Base-by-base conservation (phyloP, 306 rosid species). In the Glycine latifolia region DNA sequence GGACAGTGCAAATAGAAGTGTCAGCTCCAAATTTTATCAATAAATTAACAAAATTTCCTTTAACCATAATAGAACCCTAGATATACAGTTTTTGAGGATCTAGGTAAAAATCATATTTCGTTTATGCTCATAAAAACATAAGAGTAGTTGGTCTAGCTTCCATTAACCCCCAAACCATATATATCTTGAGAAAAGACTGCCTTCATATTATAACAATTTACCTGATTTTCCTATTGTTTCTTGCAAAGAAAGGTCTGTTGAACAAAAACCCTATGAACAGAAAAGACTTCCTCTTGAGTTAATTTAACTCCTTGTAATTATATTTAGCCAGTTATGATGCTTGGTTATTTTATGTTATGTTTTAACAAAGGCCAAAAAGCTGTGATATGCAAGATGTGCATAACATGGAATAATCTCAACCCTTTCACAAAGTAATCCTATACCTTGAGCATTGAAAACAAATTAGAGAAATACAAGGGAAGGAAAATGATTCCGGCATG, bases 21-120 rank as follows among this genome's bases (percentile, higher is more conserved):
- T 14, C 35, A 14, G 54, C 20, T 55, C 4, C 0, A 9, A 0
- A 13, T 58, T 43, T 54, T 72, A 35, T 52, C 61, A 26, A 5
- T 10, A 54, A 39, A 52, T 11, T 65, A 6, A 14, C 2, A 0
- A 47, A 26, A 46, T 39, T 44, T 61, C 33, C 48, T 31, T 5
- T 33, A 2, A 76, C 31, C 79, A 16, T 44, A 7, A 8, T 6
- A 74, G 15, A 75, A 46, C 26, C 70, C 70, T 75, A 60, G 56
- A 60, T 61, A 26, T 37, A 26, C 15, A 55, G 37, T 0, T 59
- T 41, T 55, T 15, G 11, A 47, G 48, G 0, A 53, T 15, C 15
- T 15, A n/a, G 52, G 5, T 26, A 26, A 10, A 10, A 63, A 35
- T 8, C n/a, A 3, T 7, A 46, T 61, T 46, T n/a, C 3, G 8